These are phyloP conservation scores for Erodium trifolium DNA, from an alignment of 441 rosid species.

Conservation along the genomic window DNA sequence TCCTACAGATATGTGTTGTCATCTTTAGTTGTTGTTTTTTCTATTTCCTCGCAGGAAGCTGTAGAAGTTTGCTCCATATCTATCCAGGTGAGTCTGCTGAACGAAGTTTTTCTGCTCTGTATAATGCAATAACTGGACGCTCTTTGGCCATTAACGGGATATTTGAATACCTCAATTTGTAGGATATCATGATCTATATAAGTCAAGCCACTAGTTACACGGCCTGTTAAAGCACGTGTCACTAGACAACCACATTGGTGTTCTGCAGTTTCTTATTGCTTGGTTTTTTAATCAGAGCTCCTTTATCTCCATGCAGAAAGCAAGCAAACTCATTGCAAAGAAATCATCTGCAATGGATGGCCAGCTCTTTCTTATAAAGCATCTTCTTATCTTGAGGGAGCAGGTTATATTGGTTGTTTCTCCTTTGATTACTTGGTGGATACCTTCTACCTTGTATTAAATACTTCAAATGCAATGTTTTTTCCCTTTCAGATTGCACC, in stretches of 20 bases:
- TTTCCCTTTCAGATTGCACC: slow-evolving; percentile 69
- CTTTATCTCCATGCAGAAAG: slow-evolving; percentile 51
- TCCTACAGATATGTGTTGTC: not conserved
- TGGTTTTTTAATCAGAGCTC: slow-evolving; percentile 8
- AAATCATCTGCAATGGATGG: slow-evolving; percentile 81
- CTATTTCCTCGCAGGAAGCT: slow-evolving; percentile 65
- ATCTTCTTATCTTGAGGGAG: slow-evolving; percentile 85
- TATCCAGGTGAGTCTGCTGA: slow-evolving; percentile 63
- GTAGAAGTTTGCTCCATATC: slow-evolving; percentile 86
- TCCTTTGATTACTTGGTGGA: slow-evolving; percentile 19
- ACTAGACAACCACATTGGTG: not conserved
- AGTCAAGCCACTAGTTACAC: not conserved
- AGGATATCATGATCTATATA: not conserved
- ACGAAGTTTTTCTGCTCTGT: slow-evolving; percentile 4
- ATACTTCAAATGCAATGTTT: slow-evolving; percentile 16
- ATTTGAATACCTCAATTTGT: not conserved
- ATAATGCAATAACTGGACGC: not conserved
- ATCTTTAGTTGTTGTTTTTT: slow-evolving; percentile 11
- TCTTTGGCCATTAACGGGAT: not conserved
- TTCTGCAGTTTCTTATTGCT: not conserved
- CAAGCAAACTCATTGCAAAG: slow-evolving; percentile 72
- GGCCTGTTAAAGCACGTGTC: not conserved
- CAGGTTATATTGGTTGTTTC: slow-evolving; percentile 42
- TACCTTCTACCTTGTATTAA: slow-evolving; percentile 12
- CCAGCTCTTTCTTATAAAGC: slow-evolving; percentile 88